Evolutionary conservation across 805 yeast genomes (phyloP).

Genomic region (Cyberlindnera nakhonratchasimensis): DNA sequence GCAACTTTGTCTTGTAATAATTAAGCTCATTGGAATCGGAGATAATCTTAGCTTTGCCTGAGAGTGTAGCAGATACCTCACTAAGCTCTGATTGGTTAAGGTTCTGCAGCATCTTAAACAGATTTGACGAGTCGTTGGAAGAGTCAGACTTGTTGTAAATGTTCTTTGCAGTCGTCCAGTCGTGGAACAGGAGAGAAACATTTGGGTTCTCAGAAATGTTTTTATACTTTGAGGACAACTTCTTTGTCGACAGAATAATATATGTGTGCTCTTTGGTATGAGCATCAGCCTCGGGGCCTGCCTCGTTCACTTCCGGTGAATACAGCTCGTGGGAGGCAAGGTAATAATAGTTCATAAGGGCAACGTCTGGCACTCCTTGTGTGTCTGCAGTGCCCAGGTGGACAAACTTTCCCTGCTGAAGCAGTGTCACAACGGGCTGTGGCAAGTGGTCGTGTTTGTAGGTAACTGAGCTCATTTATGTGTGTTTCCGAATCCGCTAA

Average conservation of each 20-base stretch:
- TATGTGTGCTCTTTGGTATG: slow-evolving; percentile 38
- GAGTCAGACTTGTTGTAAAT: slow-evolving; percentile 31
- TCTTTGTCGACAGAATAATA: slow-evolving; percentile 70
- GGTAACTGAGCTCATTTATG: slow-evolving; percentile 29
- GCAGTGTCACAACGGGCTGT: slow-evolving; percentile 38
- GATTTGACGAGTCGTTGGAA: slow-evolving; percentile 34
- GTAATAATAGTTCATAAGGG: slow-evolving; percentile 87
- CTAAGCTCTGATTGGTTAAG: slow-evolving; percentile 78
- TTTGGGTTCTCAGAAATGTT: slow-evolving; percentile 69
- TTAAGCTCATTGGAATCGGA: slow-evolving; percentile 46
- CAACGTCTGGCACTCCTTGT: slow-evolving; percentile 72
- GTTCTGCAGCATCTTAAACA: slow-evolving; percentile 62
- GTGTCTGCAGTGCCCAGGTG: slow-evolving; percentile 77
- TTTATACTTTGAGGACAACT: slow-evolving; percentile 66
- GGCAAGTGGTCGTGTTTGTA: slow-evolving; percentile 33
- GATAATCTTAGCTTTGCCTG: slow-evolving; percentile 65
- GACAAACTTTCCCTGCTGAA: slow-evolving; percentile 63
- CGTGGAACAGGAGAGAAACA: slow-evolving; percentile 84
- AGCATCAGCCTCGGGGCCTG: slow-evolving; percentile 27
- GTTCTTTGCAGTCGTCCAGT: slow-evolving; percentile 71
- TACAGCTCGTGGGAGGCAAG: slow-evolving; percentile 39
- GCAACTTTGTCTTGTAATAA: slow-evolving; percentile 59
- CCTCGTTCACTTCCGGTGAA: slow-evolving; percentile 10
- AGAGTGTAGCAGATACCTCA: slow-evolving; percentile 76
- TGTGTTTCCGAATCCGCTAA: no score